Evolutionary conservation across 2,329 filamentous ascomycete genomes (phyloP).

Genomic region (Alternaria sp.): DNA sequence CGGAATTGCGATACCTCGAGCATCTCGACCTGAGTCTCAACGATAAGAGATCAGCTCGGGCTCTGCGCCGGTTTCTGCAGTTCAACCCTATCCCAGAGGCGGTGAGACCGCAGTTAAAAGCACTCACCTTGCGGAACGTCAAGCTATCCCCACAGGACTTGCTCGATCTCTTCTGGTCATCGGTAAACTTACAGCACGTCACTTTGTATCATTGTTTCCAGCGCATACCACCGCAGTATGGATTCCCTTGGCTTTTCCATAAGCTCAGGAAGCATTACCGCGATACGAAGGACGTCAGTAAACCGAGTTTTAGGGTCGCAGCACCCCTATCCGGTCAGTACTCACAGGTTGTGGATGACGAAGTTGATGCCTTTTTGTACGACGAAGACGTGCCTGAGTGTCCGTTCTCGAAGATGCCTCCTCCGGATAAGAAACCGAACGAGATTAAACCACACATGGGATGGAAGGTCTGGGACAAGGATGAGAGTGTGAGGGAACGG

Average conservation of each 20-base stretch:
- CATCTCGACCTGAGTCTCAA: constrained; percentile 19
- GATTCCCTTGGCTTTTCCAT: not conserved
- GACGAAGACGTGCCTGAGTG: not conserved
- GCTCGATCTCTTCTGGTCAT: not conserved
- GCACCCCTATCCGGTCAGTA: not conserved
- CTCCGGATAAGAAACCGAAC: not conserved
- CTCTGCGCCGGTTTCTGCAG: not conserved
- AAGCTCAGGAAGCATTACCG: not conserved
- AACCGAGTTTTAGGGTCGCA: not conserved
- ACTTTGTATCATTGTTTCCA: not conserved
- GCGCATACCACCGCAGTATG: not conserved
- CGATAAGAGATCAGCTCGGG: not conserved
- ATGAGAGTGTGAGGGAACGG: constrained; percentile 1
- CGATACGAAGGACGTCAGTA: not conserved
- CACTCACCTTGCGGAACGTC: not conserved
- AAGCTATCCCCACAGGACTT: not conserved
- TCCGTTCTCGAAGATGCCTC: constrained; percentile 6
- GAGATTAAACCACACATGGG: constrained; percentile 5
- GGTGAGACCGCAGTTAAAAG: not conserved
- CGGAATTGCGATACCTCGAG: constrained; percentile 9
- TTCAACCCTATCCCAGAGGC: constrained; percentile 4
- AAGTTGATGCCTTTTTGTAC: constrained; percentile 16
- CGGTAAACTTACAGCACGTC: not conserved
- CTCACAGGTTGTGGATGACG: constrained; percentile 9
- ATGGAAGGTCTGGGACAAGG: constrained; percentile 13